Conservation (phyloP, 768 basidiomycete genomes). For the Leccinum fibrillosum region DNA sequence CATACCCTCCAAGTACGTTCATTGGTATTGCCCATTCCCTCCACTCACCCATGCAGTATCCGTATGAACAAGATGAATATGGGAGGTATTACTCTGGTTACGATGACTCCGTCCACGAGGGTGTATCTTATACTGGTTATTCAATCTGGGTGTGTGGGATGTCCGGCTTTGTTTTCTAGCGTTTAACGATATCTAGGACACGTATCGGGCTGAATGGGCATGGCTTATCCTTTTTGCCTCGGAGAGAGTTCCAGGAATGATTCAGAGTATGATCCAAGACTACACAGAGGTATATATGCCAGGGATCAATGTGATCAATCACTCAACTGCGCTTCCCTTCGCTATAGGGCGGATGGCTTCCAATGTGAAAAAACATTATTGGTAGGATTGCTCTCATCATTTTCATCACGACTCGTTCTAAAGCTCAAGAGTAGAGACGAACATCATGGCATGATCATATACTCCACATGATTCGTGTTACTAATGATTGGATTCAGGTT, state of each 20-base stretch:
- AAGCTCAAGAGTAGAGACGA: slow-evolving; percentile 50
- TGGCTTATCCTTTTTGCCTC: slow-evolving; percentile 77
- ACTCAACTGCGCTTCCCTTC: background rate
- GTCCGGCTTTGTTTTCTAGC: background rate
- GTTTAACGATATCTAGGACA: slow-evolving; percentile 50
- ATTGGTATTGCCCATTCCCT: background rate
- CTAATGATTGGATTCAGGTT: slow-evolving; percentile 39
- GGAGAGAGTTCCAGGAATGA: slow-evolving; percentile 72
- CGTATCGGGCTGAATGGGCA: slow-evolving; percentile 74
- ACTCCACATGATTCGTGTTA: background rate
- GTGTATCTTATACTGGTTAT: slow-evolving; percentile 76
- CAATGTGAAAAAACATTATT: slow-evolving; percentile 89
- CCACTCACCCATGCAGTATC: slow-evolving; percentile 48
- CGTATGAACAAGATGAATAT: slow-evolving; percentile 69
- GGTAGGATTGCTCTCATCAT: slow-evolving; percentile 33
- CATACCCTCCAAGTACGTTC: slow-evolving; percentile 54
- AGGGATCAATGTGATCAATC: background rate
- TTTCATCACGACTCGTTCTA: background rate
- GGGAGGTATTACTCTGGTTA: slow-evolving; percentile 76
- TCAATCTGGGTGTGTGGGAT: slow-evolving; percentile 62
- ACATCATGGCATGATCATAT: slow-evolving; percentile 60
- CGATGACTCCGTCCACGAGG: slow-evolving; percentile 58
- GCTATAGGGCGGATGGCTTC: slow-evolving; percentile 69
- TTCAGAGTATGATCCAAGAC: slow-evolving; percentile 78
- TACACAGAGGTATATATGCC: slow-evolving; percentile 51